phyloP scores from a whole-genome alignment of 2,329 filamentous ascomycete genomes.

The Monilinia aucupariae region DNA sequence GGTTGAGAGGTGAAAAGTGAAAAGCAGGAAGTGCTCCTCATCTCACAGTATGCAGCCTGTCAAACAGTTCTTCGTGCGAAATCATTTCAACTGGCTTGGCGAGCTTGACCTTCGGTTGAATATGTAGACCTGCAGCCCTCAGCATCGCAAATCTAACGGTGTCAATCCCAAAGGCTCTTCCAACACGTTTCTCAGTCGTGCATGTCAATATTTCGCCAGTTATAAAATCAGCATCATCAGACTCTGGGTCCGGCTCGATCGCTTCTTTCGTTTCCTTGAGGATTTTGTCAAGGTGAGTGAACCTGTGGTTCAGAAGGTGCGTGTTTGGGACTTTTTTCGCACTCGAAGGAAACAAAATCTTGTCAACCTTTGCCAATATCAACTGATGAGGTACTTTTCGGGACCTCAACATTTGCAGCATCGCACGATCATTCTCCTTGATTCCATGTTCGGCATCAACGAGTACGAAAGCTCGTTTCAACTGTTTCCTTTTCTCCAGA shows the following conservation, averaged over 20 bases:
- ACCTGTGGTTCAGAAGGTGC: conserved; percentile 33
- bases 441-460: conserved; percentile 59
- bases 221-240: conserved; percentile 37
- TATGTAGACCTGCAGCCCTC: conserved; percentile 53
- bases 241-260: conserved; percentile 40
- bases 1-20: neutral
- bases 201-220: conserved; percentile 57
- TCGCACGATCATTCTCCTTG: conserved; percentile 52
- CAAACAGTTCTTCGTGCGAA: conserved; percentile 30
- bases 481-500: conserved; percentile 54
- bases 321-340: conserved; percentile 32
- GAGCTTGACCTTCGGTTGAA: conserved; percentile 38
- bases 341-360: conserved; percentile 39
- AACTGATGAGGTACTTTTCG: conserved; percentile 59
- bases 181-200: conserved; percentile 45
- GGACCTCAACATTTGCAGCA: conserved; percentile 51
- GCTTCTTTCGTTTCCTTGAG: conserved; percentile 38
- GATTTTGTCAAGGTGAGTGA: conserved; percentile 37
- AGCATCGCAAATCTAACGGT: conserved; percentile 60
- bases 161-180: conserved; percentile 52
- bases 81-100: conserved; percentile 32
- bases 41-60: conserved; percentile 18
- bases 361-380: conserved; percentile 62
- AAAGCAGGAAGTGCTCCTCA: conserved; percentile 8
- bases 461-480: conserved; percentile 56